phyloP scores from a whole-genome alignment of 106 monocot genomes.

The Dendrobium officinale region DNA sequence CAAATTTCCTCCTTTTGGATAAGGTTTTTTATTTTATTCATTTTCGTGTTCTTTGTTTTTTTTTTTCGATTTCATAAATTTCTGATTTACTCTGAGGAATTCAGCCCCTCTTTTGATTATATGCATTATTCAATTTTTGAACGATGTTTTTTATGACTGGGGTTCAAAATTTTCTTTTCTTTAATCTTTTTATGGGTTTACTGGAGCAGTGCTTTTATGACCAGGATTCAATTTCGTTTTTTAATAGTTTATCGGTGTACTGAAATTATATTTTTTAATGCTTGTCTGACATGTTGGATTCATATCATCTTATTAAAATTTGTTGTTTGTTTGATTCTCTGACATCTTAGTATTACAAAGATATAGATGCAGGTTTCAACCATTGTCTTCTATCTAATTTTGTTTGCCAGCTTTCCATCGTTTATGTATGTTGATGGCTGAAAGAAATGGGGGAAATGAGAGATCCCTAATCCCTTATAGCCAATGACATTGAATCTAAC shows the following conservation, averaged over 20 bases:
- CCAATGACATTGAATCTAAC: no score
- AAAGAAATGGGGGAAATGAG: no score
- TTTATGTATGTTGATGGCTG: neutral
- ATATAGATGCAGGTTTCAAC: no score
- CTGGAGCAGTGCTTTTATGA: neutral
- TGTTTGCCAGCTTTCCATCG: neutral
- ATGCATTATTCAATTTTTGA: neutral
- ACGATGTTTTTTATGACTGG: neutral
- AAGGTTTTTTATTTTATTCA: neutral
- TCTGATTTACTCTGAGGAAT: neutral
- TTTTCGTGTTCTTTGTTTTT: neutral
- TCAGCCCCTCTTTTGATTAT: neutral
- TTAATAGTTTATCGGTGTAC: neutral
- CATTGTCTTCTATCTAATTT: neutral
- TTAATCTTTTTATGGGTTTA: neutral
- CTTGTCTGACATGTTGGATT: neutral
- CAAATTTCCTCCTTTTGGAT: neutral
- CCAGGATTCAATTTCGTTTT: no score
- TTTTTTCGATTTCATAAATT: neutral
- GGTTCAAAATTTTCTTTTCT: neutral
- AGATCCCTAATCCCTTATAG: no score
- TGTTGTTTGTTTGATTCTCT: conserved; percentile 4
- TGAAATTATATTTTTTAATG: neutral
- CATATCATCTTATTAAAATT: neutral
- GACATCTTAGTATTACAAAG: neutral